These are phyloP conservation scores for Plasmodium reichenowi DNA, from an alignment of 169 alveolate species.

Conservation along the genomic window DNA sequence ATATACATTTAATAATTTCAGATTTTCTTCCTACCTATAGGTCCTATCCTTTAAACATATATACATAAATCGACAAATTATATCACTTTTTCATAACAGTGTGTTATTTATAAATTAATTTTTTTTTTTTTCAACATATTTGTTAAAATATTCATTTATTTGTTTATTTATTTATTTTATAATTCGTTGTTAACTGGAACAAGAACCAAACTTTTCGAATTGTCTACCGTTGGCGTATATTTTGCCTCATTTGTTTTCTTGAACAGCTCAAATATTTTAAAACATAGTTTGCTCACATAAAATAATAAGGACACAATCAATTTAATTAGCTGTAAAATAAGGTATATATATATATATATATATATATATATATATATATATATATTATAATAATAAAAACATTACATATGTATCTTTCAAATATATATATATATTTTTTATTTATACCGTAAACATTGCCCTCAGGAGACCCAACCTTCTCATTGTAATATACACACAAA, in stretches of 20 bases:
- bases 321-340: conserved; percentile 25
- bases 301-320: conserved; percentile 22
- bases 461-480: conserved; percentile 69
- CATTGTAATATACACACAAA: conserved; percentile 42
- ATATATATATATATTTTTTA: background rate
- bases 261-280: conserved; percentile 12
- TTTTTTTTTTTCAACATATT: too few relatives aligned
- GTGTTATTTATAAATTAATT: too few relatives aligned
- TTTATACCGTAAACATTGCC: conserved; percentile 43
- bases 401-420: background rate
- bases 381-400: background rate
- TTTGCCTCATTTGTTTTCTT: conserved; percentile 4
- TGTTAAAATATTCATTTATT: too few relatives aligned
- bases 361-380: conserved; percentile 7
- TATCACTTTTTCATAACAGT: too few relatives aligned
- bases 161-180: background rate
- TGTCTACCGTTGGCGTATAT: background rate
- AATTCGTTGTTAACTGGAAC: conserved; percentile 19
- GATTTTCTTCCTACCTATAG: too few relatives aligned
- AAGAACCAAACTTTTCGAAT: conserved; percentile 10
- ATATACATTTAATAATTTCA: background rate
- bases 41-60: too few relatives aligned
- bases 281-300: conserved; percentile 3
- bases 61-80: too few relatives aligned
- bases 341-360: conserved; percentile 4